Base-by-base conservation (phyloP, 2,329 filamentous ascomycete species). In the Cladophialophora exuberans region DNA sequence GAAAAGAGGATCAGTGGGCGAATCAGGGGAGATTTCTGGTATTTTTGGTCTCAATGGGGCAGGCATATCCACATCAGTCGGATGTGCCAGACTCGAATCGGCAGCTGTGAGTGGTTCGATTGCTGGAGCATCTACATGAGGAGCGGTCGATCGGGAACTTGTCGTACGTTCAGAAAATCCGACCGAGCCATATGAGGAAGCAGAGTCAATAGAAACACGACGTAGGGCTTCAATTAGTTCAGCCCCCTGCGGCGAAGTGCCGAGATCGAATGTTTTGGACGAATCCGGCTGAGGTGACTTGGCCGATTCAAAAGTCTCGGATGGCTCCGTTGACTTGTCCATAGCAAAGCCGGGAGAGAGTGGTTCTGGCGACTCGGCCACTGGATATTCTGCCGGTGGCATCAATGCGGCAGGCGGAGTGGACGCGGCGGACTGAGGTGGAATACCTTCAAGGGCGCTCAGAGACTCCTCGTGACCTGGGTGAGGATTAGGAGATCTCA, bases 141-240 rank as follows among this genome's bases (percentile, higher is more conserved):
- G 85, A 2, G 83, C 85, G 57, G 79, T 77, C 1, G 86, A 90
- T 56, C 82, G 80, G 1, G 84, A 83, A 0, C 63, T 63, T 25
- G 52, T 38, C 11, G 49, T 59, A 30, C 52, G 59, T 18, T 67
- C 66, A 18, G 67, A 70, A 57, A 73, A 70, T 6, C 70, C 69
- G 15, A 67, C 68, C 52, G 72, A 74, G n/a, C 69, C 68, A 25
- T 72, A 61, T 1, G 73, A 75, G 1, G 72, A 72, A 17, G 71
- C 66, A 51, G 72, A 74, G 53, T 72, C 74, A 46, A 72, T 72
- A 35, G 63, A 64, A 6, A 41, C 51, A 13, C 58, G 54, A 17
- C 30, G 54, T 11, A 50, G 46, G 30, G 46, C 25, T 4, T 59
- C 47, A 23, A 43, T 50, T 4, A 38, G 15, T 30, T 49, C 35